Evolutionary conservation across 2,329 filamentous ascomycete species (phyloP), one percentile per base, ranked within the genome.

Genomic region (Ophiostoma quercus): DNA sequence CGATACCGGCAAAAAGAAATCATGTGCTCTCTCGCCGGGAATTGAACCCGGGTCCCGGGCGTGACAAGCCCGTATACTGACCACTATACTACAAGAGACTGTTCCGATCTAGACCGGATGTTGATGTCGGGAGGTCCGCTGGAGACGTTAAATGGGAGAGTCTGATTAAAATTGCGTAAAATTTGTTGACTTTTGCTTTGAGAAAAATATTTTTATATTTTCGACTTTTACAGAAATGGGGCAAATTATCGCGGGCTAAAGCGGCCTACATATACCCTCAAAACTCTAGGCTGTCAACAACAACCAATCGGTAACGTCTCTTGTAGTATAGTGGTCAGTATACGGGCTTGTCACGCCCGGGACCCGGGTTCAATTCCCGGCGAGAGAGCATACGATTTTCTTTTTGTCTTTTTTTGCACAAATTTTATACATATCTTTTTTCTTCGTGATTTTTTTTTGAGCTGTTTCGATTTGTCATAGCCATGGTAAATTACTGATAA

Each of bases 251-350:
- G 11, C 1, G 11, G 25, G 22, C 54, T 9, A 25, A 41, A 0
- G 1, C 12, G 11, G 4, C 11, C 16, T 63, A 63, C 19, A 57
- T 63, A 11, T 16, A n/a, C 32, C 25, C 14, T 11, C 9, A 37
- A 12, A 63, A 19, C 14, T 5, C 14, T 29, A 0, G n/a, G 32
- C 32, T 11, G 37, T 41, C 63, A 66, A 43, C 63, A 66, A 29
- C 37, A 66, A 41, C 63, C 34, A 66, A 66, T 63, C 32, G 29
- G 57, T n/a, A 37, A 66, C 19, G 14, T 66, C 63, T 66, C 63
- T 66, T 66, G 63, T 66, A 66, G 63, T 66, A 66, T 66, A 66
- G 63, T 66, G 63, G 63, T 66, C 63, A 66, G 63, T 66, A 66
- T 66, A 66, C 63, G 63, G 63, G 63, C 63, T 66, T 66, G 63